These are phyloP conservation scores for Eutypa lata DNA, from an alignment of 2,329 filamentous ascomycete species.

Conservation along the genomic window DNA sequence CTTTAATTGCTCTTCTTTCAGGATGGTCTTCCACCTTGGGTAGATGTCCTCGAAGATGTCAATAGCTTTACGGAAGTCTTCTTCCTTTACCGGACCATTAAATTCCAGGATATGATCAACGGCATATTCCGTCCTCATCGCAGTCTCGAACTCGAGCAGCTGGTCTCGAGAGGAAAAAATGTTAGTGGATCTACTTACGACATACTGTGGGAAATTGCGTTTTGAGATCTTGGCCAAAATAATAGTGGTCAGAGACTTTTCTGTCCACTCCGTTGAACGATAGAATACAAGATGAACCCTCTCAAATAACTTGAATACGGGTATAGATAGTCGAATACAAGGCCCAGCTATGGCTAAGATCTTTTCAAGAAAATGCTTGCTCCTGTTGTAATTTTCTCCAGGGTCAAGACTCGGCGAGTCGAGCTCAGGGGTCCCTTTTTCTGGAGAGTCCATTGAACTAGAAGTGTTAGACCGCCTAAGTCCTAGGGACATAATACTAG, in stretches of 20 bases:
- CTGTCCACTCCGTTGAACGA: conserved; percentile 92
- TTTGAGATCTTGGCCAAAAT: conserved; percentile 88
- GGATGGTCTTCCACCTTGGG: conserved; percentile 72
- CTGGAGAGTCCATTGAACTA: conserved; percentile 48
- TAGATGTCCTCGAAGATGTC: conserved; percentile 72
- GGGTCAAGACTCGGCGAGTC: conserved; percentile 22
- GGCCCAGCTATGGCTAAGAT: conserved; percentile 76
- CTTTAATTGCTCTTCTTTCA: conserved; percentile 73
- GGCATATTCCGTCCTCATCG: conserved; percentile 74
- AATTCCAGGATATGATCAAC: conserved; percentile 82
- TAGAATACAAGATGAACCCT: conserved; percentile 96
- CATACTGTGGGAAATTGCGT: conserved; percentile 83
- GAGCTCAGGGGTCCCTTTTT: conserved; percentile 37
- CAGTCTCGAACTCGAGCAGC: conserved; percentile 85
- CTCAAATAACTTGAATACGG: conserved; percentile 79
- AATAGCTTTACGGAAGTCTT: conserved; percentile 65
- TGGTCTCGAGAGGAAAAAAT: conserved; percentile 77
- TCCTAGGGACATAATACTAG: conserved; percentile 67
- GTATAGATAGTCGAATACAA: conserved; percentile 75
- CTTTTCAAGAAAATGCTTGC: conserved; percentile 72
- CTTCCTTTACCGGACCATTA: conserved; percentile 64
- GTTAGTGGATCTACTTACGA: conserved; percentile 84
- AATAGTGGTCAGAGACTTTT: conserved; percentile 92
- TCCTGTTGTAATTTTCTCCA: conserved; percentile 55
- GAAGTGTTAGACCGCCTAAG: conserved; percentile 63